phyloP scores from a whole-genome alignment of 2,329 filamentous ascomycete species.

The Gnomoniopsis smithogilvyi region DNA sequence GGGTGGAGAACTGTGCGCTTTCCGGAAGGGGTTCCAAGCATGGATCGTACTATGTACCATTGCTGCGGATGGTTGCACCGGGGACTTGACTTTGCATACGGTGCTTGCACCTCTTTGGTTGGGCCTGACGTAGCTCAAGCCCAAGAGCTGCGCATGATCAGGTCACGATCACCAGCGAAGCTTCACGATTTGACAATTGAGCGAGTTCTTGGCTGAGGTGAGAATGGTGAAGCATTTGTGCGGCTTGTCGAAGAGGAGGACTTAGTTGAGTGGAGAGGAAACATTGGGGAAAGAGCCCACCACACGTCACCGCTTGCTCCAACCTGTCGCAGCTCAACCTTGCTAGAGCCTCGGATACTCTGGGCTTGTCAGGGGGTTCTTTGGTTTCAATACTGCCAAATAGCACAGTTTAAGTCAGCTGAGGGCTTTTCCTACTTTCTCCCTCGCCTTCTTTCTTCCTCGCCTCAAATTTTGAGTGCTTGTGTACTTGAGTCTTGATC shows the following conservation, averaged over 20 bases:
- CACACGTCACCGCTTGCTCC: slow-evolving; percentile 1
- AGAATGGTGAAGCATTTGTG: background rate
- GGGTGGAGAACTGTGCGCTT: background rate
- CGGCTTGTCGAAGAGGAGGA: background rate
- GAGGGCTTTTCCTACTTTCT: background rate
- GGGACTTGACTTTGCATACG: background rate
- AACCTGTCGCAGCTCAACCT: background rate
- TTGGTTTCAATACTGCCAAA: too few relatives aligned
- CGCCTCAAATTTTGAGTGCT: background rate
- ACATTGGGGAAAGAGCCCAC: background rate
- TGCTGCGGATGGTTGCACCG: background rate
- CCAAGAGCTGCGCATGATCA: slow-evolving; percentile 10
- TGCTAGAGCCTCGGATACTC: background rate
- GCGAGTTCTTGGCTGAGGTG: background rate
- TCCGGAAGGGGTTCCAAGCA: background rate
- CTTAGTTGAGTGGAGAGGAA: background rate
- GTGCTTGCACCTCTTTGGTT: slow-evolving; percentile 5
- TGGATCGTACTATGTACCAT: background rate
- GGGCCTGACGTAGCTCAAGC: slow-evolving; percentile 2
- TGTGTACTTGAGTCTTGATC: background rate
- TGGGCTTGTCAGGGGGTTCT: background rate
- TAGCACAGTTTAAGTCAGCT: background rate
- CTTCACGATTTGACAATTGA: background rate
- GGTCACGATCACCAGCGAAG: slow-evolving; percentile 1
- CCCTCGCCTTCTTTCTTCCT: background rate